These are phyloP conservation scores for Pholiota molesta DNA, from an alignment of 768 basidiomycete genomes.

Conservation along the genomic window DNA sequence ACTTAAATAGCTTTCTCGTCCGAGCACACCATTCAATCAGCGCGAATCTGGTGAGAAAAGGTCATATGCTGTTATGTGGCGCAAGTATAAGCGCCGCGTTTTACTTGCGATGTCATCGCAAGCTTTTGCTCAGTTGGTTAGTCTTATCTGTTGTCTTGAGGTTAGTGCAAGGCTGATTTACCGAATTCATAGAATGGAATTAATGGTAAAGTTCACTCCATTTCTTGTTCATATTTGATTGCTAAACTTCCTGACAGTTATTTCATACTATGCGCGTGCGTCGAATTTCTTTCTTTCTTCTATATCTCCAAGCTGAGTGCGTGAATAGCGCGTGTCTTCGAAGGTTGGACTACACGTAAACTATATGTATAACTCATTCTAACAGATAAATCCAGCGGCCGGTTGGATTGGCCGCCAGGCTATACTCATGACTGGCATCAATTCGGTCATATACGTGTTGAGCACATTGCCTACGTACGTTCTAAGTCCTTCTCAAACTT, in stretches of 20 bases:
- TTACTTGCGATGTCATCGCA: slow-evolving; percentile 95
- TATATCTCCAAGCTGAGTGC: slow-evolving; percentile 7
- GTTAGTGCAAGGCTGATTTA: slow-evolving; percentile 14
- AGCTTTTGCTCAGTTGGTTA: slow-evolving; percentile 90
- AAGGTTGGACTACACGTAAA: slow-evolving; percentile 54
- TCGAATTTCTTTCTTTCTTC: slow-evolving; percentile 10
- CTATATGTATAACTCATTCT: slow-evolving; percentile 1
- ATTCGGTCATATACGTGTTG: slow-evolving; percentile 78
- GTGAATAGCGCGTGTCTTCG: slow-evolving; percentile 79
- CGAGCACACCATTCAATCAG: slow-evolving; percentile 37
- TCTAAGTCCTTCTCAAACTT: slow-evolving; percentile 12
- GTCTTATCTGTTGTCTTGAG: slow-evolving; percentile 30
- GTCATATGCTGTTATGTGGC: slow-evolving; percentile 85
- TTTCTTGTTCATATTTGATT: slow-evolving; percentile 10
- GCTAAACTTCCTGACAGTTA: slow-evolving; percentile 55
- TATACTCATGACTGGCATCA: slow-evolving; percentile 95
- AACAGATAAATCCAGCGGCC: slow-evolving; percentile 59
- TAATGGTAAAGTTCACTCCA: slow-evolving; percentile 60
- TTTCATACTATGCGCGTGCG: slow-evolving; percentile 94
- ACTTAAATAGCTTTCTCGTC: neutral
- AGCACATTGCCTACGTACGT: slow-evolving; percentile 85
- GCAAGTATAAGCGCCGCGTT: slow-evolving; percentile 82
- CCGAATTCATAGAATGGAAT: slow-evolving; percentile 77
- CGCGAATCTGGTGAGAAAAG: slow-evolving; percentile 76
- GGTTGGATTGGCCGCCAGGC: slow-evolving; percentile 96